phyloP scores from a whole-genome alignment of 192 early-diverging fungal genomes.

The Glomus cerebriforme region DNA sequence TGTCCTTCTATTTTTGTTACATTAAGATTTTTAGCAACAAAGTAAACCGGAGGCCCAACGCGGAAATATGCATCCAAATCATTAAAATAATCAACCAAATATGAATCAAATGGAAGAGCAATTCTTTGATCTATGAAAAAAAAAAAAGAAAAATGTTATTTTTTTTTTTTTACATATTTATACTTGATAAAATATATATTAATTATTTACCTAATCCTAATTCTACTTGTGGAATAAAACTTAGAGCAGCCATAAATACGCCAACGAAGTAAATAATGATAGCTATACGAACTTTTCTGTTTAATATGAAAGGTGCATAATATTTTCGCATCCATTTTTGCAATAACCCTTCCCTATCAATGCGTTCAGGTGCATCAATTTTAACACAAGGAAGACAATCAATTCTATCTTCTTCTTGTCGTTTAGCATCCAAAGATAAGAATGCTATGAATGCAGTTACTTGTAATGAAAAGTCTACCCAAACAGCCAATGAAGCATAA shows the following conservation, averaged over 20 bases:
- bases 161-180: background rate
- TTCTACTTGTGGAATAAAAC: constrained; percentile 50
- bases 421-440: constrained; percentile 57
- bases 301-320: constrained; percentile 57
- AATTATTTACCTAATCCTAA: constrained; percentile 51
- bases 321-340: constrained; percentile 49
- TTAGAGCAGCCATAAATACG: constrained; percentile 48
- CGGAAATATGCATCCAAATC: constrained; percentile 60
- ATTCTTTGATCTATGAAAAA: constrained; percentile 53
- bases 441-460: constrained; percentile 64
- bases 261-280: constrained; percentile 54
- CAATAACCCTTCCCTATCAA: constrained; percentile 51
- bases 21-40: constrained; percentile 56
- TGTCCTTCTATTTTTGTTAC: constrained; percentile 49
- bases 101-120: constrained; percentile 64
- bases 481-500: constrained; percentile 65
- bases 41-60: constrained; percentile 68
- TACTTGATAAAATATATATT: background rate
- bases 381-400: constrained; percentile 59
- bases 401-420: constrained; percentile 52
- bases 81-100: constrained; percentile 66
- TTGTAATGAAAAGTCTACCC: constrained; percentile 65
- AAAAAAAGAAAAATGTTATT: background rate
- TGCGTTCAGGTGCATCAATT: constrained; percentile 46
- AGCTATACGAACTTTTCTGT: constrained; percentile 43